phyloP scores from a whole-genome alignment of 2,329 filamentous ascomycete genomes.

The Triangularia setosa region DNA sequence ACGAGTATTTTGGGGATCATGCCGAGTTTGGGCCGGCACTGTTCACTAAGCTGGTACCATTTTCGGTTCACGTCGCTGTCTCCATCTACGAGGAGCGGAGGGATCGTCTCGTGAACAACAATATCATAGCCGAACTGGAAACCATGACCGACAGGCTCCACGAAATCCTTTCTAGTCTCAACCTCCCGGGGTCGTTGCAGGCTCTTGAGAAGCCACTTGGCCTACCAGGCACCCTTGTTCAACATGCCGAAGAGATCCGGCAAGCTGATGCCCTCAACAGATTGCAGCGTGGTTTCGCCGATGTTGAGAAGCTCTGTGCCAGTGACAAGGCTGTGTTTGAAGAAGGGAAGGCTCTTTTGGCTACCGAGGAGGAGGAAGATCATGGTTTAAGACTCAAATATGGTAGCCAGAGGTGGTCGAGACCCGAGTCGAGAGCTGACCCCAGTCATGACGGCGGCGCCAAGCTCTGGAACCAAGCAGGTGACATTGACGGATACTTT shows the following conservation, averaged over 20 bases:
- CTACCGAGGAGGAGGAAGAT: slow-evolving; percentile 80
- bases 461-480: slow-evolving; percentile 70
- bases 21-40: slow-evolving; percentile 78
- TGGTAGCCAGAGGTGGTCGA: slow-evolving; percentile 81
- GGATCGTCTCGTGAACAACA: slow-evolving; percentile 85
- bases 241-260: slow-evolving; percentile 89
- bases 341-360: slow-evolving; percentile 75
- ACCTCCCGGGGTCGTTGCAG: slow-evolving; percentile 87
- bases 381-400: slow-evolving; percentile 69
- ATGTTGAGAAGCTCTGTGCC: slow-evolving; percentile 84
- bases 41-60: slow-evolving; percentile 89
- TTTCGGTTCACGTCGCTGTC: slow-evolving; percentile 89
- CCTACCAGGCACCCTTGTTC: slow-evolving; percentile 75
- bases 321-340: slow-evolving; percentile 75
- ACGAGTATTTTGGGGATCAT: slow-evolving; percentile 74
- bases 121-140: slow-evolving; percentile 81
- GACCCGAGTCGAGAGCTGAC: slow-evolving; percentile 66
- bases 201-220: slow-evolving; percentile 93
- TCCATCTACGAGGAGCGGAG: slow-evolving; percentile 92
- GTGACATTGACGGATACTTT: slow-evolving; percentile 84
- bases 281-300: slow-evolving; percentile 74
- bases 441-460: slow-evolving; percentile 44
- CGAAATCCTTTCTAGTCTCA: slow-evolving; percentile 73
- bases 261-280: slow-evolving; percentile 82
- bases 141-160: slow-evolving; percentile 75